Base-by-base conservation (phyloP, 371 early-diverging fungal genomes). In the Zancudomyces culisetae region DNA sequence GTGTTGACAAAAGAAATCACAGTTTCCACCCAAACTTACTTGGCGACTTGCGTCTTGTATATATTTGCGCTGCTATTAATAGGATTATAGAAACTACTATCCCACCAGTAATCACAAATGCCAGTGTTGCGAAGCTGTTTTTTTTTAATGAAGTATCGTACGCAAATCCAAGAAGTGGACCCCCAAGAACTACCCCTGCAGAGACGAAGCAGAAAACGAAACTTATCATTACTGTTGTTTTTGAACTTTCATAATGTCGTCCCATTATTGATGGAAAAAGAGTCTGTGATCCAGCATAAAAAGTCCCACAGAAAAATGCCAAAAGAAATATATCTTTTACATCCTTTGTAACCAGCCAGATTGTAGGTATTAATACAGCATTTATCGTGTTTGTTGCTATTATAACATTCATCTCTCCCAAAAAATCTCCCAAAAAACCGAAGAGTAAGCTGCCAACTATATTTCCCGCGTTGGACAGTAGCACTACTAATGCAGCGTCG, bases 391-490 rank as follows among this genome's bases (percentile, higher is more conserved):
- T 35, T 35, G 35, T 35, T 15, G 15, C 15, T 35, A 45, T 45
- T 8, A 45, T 45, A 6, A 45, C 26, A 26, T 45, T 45, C 45
- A 45, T 45, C 19, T 45, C 45, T 20, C 45, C 45, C 6, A 45
- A 10, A 6, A 6, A 8, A 45, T 45, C 45, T 20, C 10, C 45
- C 45, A 45, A 26, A 26, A 22, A 45, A 6, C 45, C 45, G 20
- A 45, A 22, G 10, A 20, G 8, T 12, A 45, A 19, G 26, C 45
- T 45, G 4, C 45, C 45, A 8, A 26, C 6, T 10, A 45, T 57
- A 24, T 62, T 53, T 8, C 65, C 65, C 19, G 63, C 49, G 28
- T 58, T 66, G 35, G 63, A 60, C 19, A 65, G 53, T 18, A 65
- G 49, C 0, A 58, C 67, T n/a, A 60, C 54, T 1, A 62, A 52